Conservation (phyloP, 2,329 filamentous ascomycete genomes). For the Cordyceps pruinosa region DNA sequence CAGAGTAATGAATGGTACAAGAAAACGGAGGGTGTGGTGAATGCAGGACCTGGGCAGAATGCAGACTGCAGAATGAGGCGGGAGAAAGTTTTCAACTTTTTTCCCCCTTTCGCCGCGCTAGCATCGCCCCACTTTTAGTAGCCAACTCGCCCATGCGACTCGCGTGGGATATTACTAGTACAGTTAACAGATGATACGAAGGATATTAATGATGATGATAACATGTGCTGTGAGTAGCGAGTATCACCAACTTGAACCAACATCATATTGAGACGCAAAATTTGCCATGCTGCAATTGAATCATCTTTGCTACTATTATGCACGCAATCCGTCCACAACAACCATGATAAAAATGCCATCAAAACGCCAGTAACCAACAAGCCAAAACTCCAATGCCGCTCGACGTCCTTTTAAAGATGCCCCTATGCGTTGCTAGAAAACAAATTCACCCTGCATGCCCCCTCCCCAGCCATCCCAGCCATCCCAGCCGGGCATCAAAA, state of each 20-base stretch:
- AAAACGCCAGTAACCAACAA: conserved; percentile 8
- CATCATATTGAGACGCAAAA: too few relatives aligned
- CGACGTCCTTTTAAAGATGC: neutral
- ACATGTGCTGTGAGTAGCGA: too few relatives aligned
- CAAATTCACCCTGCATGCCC: neutral
- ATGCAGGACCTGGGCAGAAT: too few relatives aligned
- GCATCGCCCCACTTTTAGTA: neutral
- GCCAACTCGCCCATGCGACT: too few relatives aligned
- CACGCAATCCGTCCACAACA: neutral
- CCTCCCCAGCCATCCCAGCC: neutral
- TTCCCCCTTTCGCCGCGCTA: conserved; percentile 6
- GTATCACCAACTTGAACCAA: too few relatives aligned
- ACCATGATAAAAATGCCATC: neutral
- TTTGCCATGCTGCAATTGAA: neutral
- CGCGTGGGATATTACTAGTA: too few relatives aligned
- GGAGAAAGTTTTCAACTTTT: conserved; percentile 10
- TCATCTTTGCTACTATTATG: neutral
- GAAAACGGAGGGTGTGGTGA: neutral
- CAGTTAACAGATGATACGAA: too few relatives aligned
- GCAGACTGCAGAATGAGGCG: neutral
- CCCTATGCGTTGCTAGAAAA: conserved; percentile 3
- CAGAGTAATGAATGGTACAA: neutral
- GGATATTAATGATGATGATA: too few relatives aligned
- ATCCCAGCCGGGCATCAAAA: neutral
- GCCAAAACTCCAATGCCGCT: conserved; percentile 5